phyloP scores from a whole-genome alignment of 441 rosid genomes.

The Erysimum cheiri region DNA sequence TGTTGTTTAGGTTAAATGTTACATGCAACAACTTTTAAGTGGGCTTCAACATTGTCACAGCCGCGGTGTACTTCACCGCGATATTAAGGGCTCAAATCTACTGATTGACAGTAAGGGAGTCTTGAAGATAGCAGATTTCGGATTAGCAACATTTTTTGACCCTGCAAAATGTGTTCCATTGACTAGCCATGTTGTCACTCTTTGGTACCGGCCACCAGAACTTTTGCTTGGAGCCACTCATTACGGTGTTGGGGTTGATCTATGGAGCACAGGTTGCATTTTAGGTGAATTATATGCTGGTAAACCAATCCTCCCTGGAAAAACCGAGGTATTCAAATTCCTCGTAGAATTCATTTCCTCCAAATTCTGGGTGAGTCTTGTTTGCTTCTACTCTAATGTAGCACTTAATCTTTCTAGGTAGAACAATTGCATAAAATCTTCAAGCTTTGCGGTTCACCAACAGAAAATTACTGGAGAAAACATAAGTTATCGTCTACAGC shows the following conservation, averaged over 20 bases:
- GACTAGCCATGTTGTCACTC: conserved; percentile 95
- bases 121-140: conserved; percentile 95
- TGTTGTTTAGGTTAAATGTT: conserved; percentile 83
- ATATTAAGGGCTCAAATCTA: conserved; percentile 93
- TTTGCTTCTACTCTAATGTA: neutral
- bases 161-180: conserved; percentile 57
- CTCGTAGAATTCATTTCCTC: conserved; percentile 6
- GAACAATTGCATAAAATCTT: conserved; percentile 93
- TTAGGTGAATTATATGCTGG: conserved; percentile 82
- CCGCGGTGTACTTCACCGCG: conserved; percentile 83
- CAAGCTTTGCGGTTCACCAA: conserved; percentile 92
- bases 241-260: conserved; percentile 84
- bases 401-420: conserved; percentile 53
- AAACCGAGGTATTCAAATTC: conserved; percentile 74
- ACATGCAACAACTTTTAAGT: conserved; percentile 90
- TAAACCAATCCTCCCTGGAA: conserved; percentile 88
- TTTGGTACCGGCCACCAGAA: conserved; percentile 98
- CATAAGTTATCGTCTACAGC: conserved; percentile 65
- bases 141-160: conserved; percentile 76
- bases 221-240: conserved; percentile 82
- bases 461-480: conserved; percentile 80
- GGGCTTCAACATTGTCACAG: conserved; percentile 97
- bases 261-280: conserved; percentile 97
- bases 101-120: conserved; percentile 81
- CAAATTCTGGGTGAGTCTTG: neutral